Conservation (phyloP, 2,329 filamentous ascomycete species). For the Drechslera avenae region DNA sequence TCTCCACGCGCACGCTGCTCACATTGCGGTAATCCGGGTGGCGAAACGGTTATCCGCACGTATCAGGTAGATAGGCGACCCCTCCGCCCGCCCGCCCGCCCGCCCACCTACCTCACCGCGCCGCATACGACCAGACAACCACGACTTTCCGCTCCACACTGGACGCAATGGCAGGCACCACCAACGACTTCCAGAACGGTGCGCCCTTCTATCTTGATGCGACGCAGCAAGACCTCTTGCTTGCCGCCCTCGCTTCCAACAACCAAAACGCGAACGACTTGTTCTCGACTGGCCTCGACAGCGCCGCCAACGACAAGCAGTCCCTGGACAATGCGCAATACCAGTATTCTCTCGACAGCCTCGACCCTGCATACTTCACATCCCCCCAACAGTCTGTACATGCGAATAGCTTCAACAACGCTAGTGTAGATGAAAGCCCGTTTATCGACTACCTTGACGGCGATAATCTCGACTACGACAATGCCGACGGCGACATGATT, state of each 20-base stretch:
- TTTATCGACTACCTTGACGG: conserved; percentile 82
- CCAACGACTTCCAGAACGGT: conserved; percentile 49
- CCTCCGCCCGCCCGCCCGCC: conserved; percentile 8
- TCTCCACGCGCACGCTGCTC: conserved; percentile 6
- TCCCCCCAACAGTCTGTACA: conserved; percentile 46
- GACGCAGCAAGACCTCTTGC: conserved; percentile 55
- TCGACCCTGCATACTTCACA: conserved; percentile 46
- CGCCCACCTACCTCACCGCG: conserved; percentile 1
- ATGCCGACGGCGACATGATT: conserved; percentile 70
- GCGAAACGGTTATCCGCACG: conserved; percentile 9
- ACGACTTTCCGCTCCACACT: not conserved
- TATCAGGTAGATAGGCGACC: conserved; percentile 11
- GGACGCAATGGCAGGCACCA: conserved; percentile 44
- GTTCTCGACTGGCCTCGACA: conserved; percentile 29
- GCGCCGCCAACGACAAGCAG: conserved; percentile 16
- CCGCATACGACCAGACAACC: not conserved
- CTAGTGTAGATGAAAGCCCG: conserved; percentile 70
- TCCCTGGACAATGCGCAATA: conserved; percentile 32
- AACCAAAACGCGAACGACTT: conserved; percentile 44
- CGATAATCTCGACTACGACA: conserved; percentile 78
- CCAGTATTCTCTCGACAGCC: conserved; percentile 40
- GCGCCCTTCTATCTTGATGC: conserved; percentile 52
- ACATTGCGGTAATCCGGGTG: conserved; percentile 8
- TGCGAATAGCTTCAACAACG: conserved; percentile 57
- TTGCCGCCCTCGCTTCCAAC: conserved; percentile 55